phyloP scores from a whole-genome alignment of 352 stramenopile genomes.

The Phytopythium montanum region DNA sequence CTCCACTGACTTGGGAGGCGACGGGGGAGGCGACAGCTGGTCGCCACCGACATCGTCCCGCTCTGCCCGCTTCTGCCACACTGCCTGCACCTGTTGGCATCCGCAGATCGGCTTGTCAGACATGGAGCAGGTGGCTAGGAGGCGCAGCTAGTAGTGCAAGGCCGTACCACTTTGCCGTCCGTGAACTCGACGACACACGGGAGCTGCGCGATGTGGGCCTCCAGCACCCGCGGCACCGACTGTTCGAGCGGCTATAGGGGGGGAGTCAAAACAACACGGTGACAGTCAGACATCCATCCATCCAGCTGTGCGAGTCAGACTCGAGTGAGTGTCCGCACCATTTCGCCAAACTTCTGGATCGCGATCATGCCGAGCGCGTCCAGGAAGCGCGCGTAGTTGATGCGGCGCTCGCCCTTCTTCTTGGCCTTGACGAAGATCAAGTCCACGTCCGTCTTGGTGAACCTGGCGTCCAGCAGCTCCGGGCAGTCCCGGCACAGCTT shows the following conservation, averaged over 20 bases:
- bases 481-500: constrained; percentile 83
- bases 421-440: constrained; percentile 87
- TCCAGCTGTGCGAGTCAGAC: background rate
- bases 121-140: background rate
- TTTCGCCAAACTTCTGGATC: constrained; percentile 70
- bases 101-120: background rate
- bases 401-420: constrained; percentile 79
- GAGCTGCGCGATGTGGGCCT: constrained; percentile 57
- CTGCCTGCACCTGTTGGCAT: constrained; percentile 41
- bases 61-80: constrained; percentile 58
- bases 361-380: constrained; percentile 84
- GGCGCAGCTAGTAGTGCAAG: background rate
- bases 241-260: constrained; percentile 40
- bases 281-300: background rate
- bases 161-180: constrained; percentile 42
- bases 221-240: constrained; percentile 63
- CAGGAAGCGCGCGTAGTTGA: constrained; percentile 83
- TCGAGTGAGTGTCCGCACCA: constrained; percentile 30
- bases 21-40: constrained; percentile 2
- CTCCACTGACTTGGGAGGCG: constrained; percentile 9
- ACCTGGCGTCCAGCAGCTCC: constrained; percentile 43
- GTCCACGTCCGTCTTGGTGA: constrained; percentile 79
- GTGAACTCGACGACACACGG: constrained; percentile 64
- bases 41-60: constrained; percentile 21
- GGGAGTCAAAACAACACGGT: constrained; percentile 2